phyloP scores from a whole-genome alignment of 176 grass and related monocot genomes.

The Lolium perenne region DNA sequence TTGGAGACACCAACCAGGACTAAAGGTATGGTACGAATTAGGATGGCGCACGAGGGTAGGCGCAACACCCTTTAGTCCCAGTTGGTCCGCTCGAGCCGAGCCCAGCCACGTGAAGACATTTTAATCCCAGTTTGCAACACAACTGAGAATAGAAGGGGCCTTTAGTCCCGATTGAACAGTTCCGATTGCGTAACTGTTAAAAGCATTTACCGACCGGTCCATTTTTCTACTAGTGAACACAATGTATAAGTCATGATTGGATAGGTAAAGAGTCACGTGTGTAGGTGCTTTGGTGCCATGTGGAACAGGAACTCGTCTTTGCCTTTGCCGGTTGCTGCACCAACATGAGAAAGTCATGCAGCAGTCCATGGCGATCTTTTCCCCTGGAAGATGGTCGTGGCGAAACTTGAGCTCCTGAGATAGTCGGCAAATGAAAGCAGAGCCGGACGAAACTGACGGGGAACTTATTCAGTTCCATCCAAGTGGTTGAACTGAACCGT shows the following conservation, averaged over 20 bases:
- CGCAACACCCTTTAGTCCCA: too few species aligned
- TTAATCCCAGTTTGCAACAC: too few species aligned
- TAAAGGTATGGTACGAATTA: too few species aligned
- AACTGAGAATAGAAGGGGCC: too few species aligned
- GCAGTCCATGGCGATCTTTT: not conserved
- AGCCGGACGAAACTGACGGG: not conserved
- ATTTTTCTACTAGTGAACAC: not conserved
- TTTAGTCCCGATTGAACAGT: too few species aligned
- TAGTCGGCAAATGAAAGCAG: not conserved
- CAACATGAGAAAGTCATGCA: not conserved
- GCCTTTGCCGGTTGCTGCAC: too few species aligned
- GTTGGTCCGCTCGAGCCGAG: too few species aligned
- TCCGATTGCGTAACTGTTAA: too few species aligned
- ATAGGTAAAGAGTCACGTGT: not conserved
- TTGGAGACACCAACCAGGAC: too few species aligned
- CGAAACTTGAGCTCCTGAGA: not conserved
- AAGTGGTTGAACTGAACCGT: slow-evolving; percentile 4
- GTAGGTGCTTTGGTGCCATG: not conserved
- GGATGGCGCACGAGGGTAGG: too few species aligned
- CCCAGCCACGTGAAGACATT: too few species aligned
- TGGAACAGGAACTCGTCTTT: slow-evolving; percentile 2
- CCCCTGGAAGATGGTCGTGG: not conserved
- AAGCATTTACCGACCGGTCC: too few species aligned
- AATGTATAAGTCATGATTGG: not conserved
- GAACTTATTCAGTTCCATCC: not conserved